phyloP scores from a whole-genome alignment of 371 early-diverging fungal species.

The Rhizopus stolonifer region DNA sequence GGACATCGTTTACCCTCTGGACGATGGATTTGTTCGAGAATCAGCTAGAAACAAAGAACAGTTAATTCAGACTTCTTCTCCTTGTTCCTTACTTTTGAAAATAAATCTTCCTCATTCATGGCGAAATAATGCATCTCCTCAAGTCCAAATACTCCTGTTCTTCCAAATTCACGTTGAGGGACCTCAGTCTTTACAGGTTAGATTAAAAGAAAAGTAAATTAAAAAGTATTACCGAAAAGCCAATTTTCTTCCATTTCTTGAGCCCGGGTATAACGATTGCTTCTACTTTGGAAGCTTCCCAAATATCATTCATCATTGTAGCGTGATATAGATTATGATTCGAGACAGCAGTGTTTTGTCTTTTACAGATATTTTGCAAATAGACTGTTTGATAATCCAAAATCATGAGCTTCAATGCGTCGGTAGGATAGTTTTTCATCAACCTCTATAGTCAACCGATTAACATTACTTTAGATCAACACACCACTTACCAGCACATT shows the following conservation, averaged over 20 bases:
- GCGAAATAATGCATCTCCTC: constrained; percentile 65
- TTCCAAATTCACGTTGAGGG: constrained; percentile 61
- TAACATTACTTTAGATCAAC: too few species aligned
- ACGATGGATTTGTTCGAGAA: constrained; percentile 60
- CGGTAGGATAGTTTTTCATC: constrained; percentile 62
- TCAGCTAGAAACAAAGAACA: constrained; percentile 32
- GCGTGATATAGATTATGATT: constrained; percentile 52
- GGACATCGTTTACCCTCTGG: constrained; percentile 63
- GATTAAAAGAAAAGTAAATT: neutral
- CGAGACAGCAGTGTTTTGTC: constrained; percentile 54
- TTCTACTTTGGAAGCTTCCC: constrained; percentile 53
- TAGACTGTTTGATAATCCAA: constrained; percentile 68
- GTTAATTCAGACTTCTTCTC: neutral
- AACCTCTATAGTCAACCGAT: constrained; percentile 50
- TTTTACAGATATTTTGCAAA: constrained; percentile 55
- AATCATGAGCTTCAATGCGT: constrained; percentile 61
- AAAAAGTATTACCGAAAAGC: constrained; percentile 55
- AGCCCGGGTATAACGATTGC: constrained; percentile 33
- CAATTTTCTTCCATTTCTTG: constrained; percentile 67
- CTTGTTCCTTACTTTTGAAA: constrained; percentile 42
- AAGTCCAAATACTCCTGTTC: constrained; percentile 69
- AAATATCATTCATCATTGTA: constrained; percentile 58
- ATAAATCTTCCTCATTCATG: constrained; percentile 42
- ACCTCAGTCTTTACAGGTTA: constrained; percentile 50
- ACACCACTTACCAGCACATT: constrained; percentile 49